Percentiles rank a stretch among this genome's conserved stretches.
phyloP scores from a whole-genome alignment of 2,329 filamentous ascomycete species.

The Elsinoe fawcettii region DNA sequence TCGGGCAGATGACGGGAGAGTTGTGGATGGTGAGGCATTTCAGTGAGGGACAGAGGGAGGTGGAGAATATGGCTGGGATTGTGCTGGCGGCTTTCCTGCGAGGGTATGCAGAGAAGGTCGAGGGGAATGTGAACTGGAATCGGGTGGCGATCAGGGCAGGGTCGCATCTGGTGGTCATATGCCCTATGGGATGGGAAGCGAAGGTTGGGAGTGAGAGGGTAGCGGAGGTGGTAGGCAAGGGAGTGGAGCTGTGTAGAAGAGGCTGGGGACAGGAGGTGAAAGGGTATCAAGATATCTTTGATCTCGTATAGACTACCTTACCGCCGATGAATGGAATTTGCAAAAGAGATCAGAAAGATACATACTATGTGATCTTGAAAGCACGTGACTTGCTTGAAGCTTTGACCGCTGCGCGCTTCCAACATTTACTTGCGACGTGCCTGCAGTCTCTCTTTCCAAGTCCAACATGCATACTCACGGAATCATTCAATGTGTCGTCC shows the following conservation, averaged over 20 bases:
- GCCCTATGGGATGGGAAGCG: not conserved
- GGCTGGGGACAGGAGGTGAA: not conserved
- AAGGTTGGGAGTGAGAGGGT: constrained; percentile 6
- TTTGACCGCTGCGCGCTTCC: no score
- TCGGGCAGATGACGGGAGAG: not conserved
- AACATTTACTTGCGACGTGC: no score
- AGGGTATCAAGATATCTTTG: not conserved
- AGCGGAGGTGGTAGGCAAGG: not conserved
- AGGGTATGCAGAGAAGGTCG: not conserved
- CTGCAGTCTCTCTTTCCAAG: no score
- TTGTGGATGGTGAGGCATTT: constrained; percentile 9
- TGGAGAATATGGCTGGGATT: not conserved
- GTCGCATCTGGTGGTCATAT: not conserved
- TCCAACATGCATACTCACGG: no score
- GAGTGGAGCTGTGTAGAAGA: not conserved
- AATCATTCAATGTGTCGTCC: no score
- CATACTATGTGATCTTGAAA: no score
- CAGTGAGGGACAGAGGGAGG: not conserved
- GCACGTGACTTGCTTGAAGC: no score
- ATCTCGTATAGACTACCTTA: not conserved
- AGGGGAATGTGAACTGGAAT: not conserved
- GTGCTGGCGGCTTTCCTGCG: not conserved
- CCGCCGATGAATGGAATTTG: no score
- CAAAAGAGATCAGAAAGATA: no score
- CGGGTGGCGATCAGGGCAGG: not conserved